Conservation (phyloP, 192 early-diverging fungal genomes). For the Chytriomyces hyalinus region DNA sequence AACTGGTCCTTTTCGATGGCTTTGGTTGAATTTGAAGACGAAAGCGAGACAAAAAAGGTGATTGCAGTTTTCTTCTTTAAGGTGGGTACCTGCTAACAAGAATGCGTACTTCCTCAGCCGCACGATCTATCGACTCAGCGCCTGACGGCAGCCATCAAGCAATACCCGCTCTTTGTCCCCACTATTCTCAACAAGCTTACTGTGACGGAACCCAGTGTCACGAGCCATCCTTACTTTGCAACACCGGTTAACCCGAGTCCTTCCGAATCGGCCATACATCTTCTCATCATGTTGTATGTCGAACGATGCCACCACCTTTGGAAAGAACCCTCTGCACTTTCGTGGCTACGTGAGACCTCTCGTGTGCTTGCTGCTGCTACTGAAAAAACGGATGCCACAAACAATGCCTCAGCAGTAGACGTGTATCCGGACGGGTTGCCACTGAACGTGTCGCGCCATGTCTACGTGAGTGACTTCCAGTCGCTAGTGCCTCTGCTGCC, state of each 20-base stretch:
- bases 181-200: constrained; percentile 69
- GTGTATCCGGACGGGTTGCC: constrained; percentile 43
- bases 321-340: constrained; percentile 78
- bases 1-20: constrained; percentile 81
- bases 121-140: constrained; percentile 57
- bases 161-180: constrained; percentile 72
- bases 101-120: constrained; percentile 13
- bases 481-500: constrained; percentile 59
- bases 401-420: neutral
- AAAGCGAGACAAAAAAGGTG: constrained; percentile 45
- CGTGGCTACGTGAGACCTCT: constrained; percentile 46
- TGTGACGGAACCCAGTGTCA: constrained; percentile 61
- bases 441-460: constrained; percentile 49
- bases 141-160: constrained; percentile 72
- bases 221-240: constrained; percentile 61
- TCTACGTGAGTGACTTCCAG: constrained; percentile 58
- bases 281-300: constrained; percentile 72
- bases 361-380: neutral
- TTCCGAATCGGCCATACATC: constrained; percentile 28
- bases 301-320: constrained; percentile 78
- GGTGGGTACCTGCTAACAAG: neutral
- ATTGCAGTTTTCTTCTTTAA: constrained; percentile 1
- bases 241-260: constrained; percentile 36
- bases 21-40: constrained; percentile 77
- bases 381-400: neutral